Conservation (phyloP, 139 green algal genomes). For the Chlorokybus atmophyticus region DNA sequence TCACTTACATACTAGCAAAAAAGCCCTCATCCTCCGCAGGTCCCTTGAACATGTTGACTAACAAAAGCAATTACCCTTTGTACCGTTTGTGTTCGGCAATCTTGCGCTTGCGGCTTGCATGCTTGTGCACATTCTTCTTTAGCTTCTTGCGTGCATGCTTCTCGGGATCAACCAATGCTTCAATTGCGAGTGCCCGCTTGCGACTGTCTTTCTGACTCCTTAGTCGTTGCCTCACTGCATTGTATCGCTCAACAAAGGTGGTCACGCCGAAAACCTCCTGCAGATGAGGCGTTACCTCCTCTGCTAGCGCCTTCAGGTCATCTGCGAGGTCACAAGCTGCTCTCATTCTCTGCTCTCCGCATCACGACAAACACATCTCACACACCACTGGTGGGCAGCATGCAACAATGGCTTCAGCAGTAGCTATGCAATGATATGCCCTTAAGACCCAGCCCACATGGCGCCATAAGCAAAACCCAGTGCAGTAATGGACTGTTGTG, state of each 20-base stretch:
- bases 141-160: slow-evolving; percentile 42
- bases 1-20: no score
- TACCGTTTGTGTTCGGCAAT: slow-evolving; percentile 40
- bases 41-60: no score
- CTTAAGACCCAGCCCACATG: no score
- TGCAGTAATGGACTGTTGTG: no score
- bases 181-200: slow-evolving; percentile 30
- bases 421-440: no score
- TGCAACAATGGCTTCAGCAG: no score
- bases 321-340: background rate
- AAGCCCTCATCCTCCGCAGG: no score
- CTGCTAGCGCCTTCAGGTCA: slow-evolving; percentile 7
- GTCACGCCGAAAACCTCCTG: slow-evolving; percentile 45
- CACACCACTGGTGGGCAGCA: no score
- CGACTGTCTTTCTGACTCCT: slow-evolving; percentile 28
- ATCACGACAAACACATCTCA: background rate
- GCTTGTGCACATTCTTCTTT: slow-evolving; percentile 36
- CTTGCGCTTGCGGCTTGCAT: slow-evolving; percentile 49
- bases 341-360: background rate
- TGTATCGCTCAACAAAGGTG: slow-evolving; percentile 52
- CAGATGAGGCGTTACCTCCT: slow-evolving; percentile 61
- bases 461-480: no score
- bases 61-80: no score
- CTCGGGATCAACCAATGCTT: slow-evolving; percentile 61
- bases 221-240: slow-evolving; percentile 39